These are phyloP conservation scores for Lindgomyces ingoldianus DNA, from an alignment of 495 filamentous ascomycete genomes.

Conservation along the genomic window DNA sequence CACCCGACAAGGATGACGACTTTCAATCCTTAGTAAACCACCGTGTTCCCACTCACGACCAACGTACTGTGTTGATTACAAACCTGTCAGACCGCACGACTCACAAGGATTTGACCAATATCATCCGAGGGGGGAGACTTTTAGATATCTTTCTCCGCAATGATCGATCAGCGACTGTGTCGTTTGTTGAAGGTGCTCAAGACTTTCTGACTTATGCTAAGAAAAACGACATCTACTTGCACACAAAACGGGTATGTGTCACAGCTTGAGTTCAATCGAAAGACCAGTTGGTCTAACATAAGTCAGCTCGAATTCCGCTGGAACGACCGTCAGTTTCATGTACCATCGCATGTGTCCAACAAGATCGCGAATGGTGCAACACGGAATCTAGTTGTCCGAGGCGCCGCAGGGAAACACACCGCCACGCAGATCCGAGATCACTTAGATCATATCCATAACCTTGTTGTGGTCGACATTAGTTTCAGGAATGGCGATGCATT, in stretches of 20 bases:
- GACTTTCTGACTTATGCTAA: conserved; percentile 66
- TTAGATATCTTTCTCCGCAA: conserved; percentile 68
- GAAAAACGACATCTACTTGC: conserved; percentile 68
- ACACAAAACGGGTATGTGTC: conserved; percentile 63
- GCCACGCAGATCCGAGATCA: conserved; percentile 68
- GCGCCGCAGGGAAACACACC: conserved; percentile 58
- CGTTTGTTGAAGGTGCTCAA: conserved; percentile 65
- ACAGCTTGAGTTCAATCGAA: background rate
- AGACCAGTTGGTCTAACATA: conserved; percentile 29
- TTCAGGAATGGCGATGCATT: conserved; percentile 60
- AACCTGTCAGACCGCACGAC: conserved; percentile 66
- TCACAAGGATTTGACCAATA: conserved; percentile 65
- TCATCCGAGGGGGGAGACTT: conserved; percentile 68
- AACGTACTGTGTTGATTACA: conserved; percentile 63
- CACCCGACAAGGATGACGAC: conserved; percentile 53
- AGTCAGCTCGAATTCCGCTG: conserved; percentile 66
- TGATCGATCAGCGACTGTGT: conserved; percentile 65
- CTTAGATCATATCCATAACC: conserved; percentile 79
- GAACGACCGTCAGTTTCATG: conserved; percentile 71
- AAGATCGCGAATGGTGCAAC: conserved; percentile 72
- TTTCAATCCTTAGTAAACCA: conserved; percentile 33
- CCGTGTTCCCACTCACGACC: conserved; percentile 45
- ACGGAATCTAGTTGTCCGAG: conserved; percentile 70
- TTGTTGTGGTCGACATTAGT: conserved; percentile 67
- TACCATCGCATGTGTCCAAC: conserved; percentile 64